Evolutionary conservation across 2,329 filamentous ascomycete species (phyloP).

Genomic region (Camptophora hylomeconis): DNA sequence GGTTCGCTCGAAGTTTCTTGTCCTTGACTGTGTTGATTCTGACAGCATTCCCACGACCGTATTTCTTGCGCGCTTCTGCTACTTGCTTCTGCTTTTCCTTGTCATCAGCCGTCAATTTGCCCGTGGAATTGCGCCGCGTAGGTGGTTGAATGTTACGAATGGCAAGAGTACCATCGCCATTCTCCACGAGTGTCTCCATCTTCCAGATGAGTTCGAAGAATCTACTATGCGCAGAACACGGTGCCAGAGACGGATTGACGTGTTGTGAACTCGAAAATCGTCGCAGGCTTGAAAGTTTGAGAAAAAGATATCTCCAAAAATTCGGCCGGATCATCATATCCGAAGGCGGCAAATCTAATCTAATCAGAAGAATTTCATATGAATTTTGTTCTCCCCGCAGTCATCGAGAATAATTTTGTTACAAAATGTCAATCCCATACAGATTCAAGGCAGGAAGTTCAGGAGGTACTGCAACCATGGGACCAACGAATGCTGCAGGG

Average conservation of each 20-base stretch:
- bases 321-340: too few species aligned
- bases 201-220: too few species aligned
- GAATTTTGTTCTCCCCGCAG: too few species aligned
- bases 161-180: constrained; percentile 15
- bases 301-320: too few species aligned
- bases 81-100: constrained; percentile 27
- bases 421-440: too few species aligned
- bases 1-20: constrained; percentile 74
- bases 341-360: too few species aligned
- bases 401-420: too few species aligned
- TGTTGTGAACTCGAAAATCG: too few species aligned
- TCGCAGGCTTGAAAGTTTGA: too few species aligned
- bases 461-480: constrained; percentile 54
- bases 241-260: too few species aligned
- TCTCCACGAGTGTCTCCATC: constrained; percentile 17
- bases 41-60: constrained; percentile 72
- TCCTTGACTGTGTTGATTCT: constrained; percentile 63
- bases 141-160: constrained; percentile 17
- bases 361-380: too few species aligned
- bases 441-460: constrained; percentile 71
- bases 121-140: constrained; percentile 13
- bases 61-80: constrained; percentile 52
- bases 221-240: too few species aligned
- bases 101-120: constrained; percentile 18
- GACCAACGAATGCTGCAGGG: constrained; percentile 46